Base-by-base conservation (phyloP, 2,329 filamentous ascomycete species). In the Acrocalymma vagum region DNA sequence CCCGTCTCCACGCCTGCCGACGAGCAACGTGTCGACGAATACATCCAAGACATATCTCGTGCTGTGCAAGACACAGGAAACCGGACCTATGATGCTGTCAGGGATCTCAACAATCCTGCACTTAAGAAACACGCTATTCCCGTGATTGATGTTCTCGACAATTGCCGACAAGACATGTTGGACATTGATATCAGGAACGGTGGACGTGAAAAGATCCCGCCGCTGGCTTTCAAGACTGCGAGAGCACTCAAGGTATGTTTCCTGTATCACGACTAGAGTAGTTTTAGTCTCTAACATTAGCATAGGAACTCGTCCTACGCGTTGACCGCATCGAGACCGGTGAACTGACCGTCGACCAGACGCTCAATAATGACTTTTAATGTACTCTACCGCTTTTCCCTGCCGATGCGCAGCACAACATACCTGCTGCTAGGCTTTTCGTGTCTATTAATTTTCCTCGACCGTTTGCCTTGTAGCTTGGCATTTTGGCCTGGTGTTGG, bases 201-300 rank as follows among this genome's bases (percentile, higher is more conserved):
- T 17, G 78, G 81, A 7, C 79, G 87, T 17, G 80, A 77, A 3
- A 79, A 82, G 18, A 73, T 95, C 34, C 89, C 89, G 9, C 89
- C 89, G 2, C 84, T 94, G 54, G 89, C 89, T n/a, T 95, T 95
- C 69, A 87, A 90, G 70, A 87, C 93, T 63, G 90, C 88, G 6
- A 80, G 87, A 45, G 87, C 91, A 70, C 88, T 87, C 35, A 94
- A 93, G 75, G 89, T 47, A 45, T 24, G 42, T n/a, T 38, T 11
- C 9, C 4, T 20, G 38, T 23, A 4, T 16, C 9, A 8, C 13
- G 9, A 13, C 9, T 13, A 9, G 21, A 18, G 3, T 29, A 29
- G 11, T 9, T 29, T 10, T n/a, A n/a, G n/a, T n/a, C n/a, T n/a
- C n/a, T n/a, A n/a, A n/a, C n/a, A n/a, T n/a, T n/a, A n/a, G 5